Evolutionary conservation across 2,329 filamentous ascomycete genomes (phyloP).

Genomic region (Lachnellula subtilissima): DNA sequence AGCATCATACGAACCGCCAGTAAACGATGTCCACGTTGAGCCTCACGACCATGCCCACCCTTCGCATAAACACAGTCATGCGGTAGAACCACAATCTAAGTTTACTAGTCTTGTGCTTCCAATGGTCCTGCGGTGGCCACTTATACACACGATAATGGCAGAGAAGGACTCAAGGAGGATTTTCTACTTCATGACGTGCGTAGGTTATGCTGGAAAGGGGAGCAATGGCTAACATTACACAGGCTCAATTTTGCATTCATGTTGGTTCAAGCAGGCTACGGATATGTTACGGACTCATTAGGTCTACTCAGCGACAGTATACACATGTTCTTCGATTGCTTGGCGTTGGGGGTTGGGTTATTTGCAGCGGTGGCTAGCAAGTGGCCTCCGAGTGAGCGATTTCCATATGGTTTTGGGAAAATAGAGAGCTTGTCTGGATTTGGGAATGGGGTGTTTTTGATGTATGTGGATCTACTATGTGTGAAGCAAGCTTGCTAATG

Average conservation of each 20-base stretch:
- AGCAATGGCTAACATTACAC: constrained; percentile 12
- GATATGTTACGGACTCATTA: constrained; percentile 86
- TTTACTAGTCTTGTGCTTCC: constrained; percentile 71
- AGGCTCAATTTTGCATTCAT: constrained; percentile 95
- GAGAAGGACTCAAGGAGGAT: constrained; percentile 93
- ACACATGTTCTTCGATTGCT: constrained; percentile 99
- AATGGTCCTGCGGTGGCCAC: constrained; percentile 64
- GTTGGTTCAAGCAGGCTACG: constrained; percentile 90
- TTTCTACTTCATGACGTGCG: constrained; percentile 92
- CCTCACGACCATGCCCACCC: constrained; percentile 20
- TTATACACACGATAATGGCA: constrained; percentile 78
- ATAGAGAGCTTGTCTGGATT: constrained; percentile 95
- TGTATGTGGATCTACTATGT: constrained; percentile 48
- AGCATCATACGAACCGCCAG: constrained; percentile 18
- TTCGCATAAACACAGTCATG: constrained; percentile 18
- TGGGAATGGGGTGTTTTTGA: constrained; percentile 89
- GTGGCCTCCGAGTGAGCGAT: constrained; percentile 83
- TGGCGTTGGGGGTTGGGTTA: constrained; percentile 83
- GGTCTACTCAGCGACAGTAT: constrained; percentile 96
- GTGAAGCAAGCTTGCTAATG: constrained; percentile 16
- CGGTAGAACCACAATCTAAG: constrained; percentile 49
- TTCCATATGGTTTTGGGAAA: constrained; percentile 95
- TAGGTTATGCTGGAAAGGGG: not conserved
- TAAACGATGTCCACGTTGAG: constrained; percentile 14
- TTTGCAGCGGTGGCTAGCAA: constrained; percentile 93